Conservation (phyloP, 306 rosid genomes). For the Hippophae rhamnoides region DNA sequence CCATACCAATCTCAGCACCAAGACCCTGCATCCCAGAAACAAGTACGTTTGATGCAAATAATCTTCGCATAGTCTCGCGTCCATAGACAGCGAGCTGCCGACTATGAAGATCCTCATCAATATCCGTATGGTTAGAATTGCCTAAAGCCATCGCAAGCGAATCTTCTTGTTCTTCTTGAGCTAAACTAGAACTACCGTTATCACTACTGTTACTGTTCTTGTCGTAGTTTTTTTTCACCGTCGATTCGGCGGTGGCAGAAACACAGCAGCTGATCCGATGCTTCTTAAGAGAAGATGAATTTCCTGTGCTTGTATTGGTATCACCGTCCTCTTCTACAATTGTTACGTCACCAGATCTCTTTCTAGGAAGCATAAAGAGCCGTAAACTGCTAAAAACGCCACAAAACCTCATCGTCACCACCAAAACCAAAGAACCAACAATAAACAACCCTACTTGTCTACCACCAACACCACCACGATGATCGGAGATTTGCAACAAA, state of each 20-base stretch:
- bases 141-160: conserved; percentile 54
- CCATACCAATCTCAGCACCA: conserved; percentile 83
- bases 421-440: conserved; percentile 17
- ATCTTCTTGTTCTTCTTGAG: conserved; percentile 18
- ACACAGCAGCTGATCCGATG: conserved; percentile 35
- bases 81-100: conserved; percentile 96
- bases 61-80: conserved; percentile 86
- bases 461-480: not conserved
- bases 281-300: conserved; percentile 41
- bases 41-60: conserved; percentile 68
- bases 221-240: conserved; percentile 28
- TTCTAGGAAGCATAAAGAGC: conserved; percentile 94
- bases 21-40: conserved; percentile 90
- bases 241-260: conserved; percentile 33
- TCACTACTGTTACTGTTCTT: conserved; percentile 2
- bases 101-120: conserved; percentile 96
- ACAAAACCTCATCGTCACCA: conserved; percentile 32
- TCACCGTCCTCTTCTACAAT: conserved; percentile 43
- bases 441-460: conserved; percentile 10
- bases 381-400: conserved; percentile 47
- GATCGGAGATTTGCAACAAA: not conserved
- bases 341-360: conserved; percentile 77
- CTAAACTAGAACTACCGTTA: conserved; percentile 25
- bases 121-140: conserved; percentile 37
- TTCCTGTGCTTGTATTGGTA: conserved; percentile 18